A percentile compares a stretch with the other conserved stretches of the same genome.
These are phyloP conservation scores for Yarrowia hollandica DNA, from an alignment of 805 yeast genomes.

Conservation along the genomic window DNA sequence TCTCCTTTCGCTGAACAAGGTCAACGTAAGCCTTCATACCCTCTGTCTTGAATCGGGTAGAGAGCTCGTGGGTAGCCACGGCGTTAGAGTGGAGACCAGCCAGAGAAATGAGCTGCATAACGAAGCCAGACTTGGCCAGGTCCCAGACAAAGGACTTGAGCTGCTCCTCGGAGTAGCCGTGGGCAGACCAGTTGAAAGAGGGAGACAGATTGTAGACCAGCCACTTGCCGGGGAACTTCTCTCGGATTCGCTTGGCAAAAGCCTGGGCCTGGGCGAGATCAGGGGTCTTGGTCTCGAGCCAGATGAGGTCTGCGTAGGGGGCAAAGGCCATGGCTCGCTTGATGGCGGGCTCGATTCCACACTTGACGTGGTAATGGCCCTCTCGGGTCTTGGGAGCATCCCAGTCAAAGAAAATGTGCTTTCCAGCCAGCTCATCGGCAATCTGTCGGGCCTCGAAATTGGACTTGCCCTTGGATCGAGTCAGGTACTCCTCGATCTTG, in stretches of 20 bases:
- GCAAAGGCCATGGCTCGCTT: slow-evolving; percentile 56
- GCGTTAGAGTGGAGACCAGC: slow-evolving; percentile 62
- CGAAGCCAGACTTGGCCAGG: slow-evolving; percentile 57
- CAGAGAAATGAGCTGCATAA: slow-evolving; percentile 58
- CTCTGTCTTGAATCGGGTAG: slow-evolving; percentile 49
- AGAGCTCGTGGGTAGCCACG: slow-evolving; percentile 52
- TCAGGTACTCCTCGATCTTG: slow-evolving; percentile 38
- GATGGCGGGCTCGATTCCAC: slow-evolving; percentile 56
- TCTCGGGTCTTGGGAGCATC: slow-evolving; percentile 60
- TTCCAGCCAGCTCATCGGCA: slow-evolving; percentile 39
- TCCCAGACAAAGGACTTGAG: slow-evolving; percentile 54
- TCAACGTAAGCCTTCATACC: slow-evolving; percentile 65
- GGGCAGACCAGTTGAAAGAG: slow-evolving; percentile 59
- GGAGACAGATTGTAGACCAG: slow-evolving; percentile 63
- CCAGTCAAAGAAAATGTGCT: slow-evolving; percentile 52
- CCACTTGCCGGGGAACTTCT: slow-evolving; percentile 52
- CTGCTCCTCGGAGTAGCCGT: slow-evolving; percentile 52
- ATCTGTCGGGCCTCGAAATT: slow-evolving; percentile 38
- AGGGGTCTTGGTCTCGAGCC: slow-evolving; percentile 66
- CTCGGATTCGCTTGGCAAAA: slow-evolving; percentile 51
- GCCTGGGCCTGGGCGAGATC: slow-evolving; percentile 51
- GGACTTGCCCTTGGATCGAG: slow-evolving; percentile 39
- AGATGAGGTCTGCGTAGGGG: slow-evolving; percentile 59
- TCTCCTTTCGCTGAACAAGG: slow-evolving; percentile 51
- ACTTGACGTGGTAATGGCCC: slow-evolving; percentile 53